phyloP scores from a whole-genome alignment of 768 basidiomycete genomes.

The Amanita phalloides region DNA sequence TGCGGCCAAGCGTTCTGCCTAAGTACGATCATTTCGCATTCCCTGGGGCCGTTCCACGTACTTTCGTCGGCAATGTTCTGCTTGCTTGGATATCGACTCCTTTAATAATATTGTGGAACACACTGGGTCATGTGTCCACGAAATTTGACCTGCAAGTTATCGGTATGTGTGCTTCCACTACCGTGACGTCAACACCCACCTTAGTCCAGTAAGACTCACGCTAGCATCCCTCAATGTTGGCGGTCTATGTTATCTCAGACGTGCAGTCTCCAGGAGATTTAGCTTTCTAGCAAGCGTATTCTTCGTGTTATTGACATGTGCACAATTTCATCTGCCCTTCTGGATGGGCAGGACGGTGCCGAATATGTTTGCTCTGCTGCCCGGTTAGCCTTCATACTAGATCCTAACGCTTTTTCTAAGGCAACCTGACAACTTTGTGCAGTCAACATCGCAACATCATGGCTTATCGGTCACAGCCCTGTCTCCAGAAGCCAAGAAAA shows the following conservation, averaged over 20 bases:
- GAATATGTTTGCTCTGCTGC: conserved; percentile 83
- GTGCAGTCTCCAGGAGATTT: conserved; percentile 52
- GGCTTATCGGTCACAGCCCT: conserved; percentile 9
- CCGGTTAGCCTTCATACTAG: conserved; percentile 40
- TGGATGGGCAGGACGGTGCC: conserved; percentile 93
- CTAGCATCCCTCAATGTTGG: conserved; percentile 58
- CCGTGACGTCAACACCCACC: neutral
- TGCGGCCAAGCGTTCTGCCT: conserved; percentile 12
- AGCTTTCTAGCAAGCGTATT: conserved; percentile 44
- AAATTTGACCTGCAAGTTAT: conserved; percentile 67
- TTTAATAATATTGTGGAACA: conserved; percentile 28
- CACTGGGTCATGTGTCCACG: conserved; percentile 30
- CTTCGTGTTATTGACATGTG: conserved; percentile 60
- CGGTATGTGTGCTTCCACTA: conserved; percentile 30
- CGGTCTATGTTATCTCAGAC: conserved; percentile 52
- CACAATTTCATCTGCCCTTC: conserved; percentile 88
- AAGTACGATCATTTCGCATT: conserved; percentile 90
- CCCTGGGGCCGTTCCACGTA: conserved; percentile 82
- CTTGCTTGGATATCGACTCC: conserved; percentile 52
- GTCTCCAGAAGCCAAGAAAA: conserved; percentile 26
- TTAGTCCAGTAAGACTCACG: conserved; percentile 53
- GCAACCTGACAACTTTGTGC: neutral
- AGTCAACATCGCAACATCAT: conserved; percentile 2
- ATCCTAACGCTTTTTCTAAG: neutral
- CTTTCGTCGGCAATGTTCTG: conserved; percentile 69